Evolutionary conservation across 306 rosid species (phyloP).

Genomic region (Prunus mira): DNA sequence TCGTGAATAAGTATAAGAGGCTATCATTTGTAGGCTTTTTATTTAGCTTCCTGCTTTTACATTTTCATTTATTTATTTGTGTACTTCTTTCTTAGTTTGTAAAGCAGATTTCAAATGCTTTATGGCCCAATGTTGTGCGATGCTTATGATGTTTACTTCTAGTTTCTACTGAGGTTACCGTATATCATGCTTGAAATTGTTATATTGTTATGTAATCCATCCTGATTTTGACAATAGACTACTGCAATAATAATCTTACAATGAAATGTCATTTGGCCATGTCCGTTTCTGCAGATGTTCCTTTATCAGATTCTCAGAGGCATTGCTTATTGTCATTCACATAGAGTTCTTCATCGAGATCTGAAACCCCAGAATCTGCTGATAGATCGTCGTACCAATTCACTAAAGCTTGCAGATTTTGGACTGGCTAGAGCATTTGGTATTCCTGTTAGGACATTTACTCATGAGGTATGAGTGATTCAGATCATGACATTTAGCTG

Average conservation of each 20-base stretch:
- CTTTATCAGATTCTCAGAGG: slow-evolving; percentile 98
- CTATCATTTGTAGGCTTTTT: background rate
- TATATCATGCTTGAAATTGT: background rate
- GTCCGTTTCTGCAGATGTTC: slow-evolving; percentile 73
- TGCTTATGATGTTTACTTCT: background rate
- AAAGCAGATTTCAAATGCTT: background rate
- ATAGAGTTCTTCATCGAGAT: slow-evolving; percentile 98
- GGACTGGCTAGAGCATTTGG: slow-evolving; percentile 99
- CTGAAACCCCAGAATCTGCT: slow-evolving; percentile 95
- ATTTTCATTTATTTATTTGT: background rate
- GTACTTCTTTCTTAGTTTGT: background rate
- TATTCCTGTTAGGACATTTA: slow-evolving; percentile 96
- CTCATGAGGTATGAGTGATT: slow-evolving; percentile 70
- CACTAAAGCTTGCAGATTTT: slow-evolving; percentile 96
- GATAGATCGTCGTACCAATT: slow-evolving; percentile 89
- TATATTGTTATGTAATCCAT: slow-evolving; percentile 8
- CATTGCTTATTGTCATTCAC: slow-evolving; percentile 99
- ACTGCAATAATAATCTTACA: slow-evolving; percentile 13
- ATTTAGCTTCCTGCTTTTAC: background rate
- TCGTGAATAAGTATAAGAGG: background rate
- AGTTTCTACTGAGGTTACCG: background rate
- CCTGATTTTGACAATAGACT: slow-evolving; percentile 12
- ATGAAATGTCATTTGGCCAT: slow-evolving; percentile 29
- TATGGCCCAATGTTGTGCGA: background rate
- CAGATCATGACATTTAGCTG: background rate